Percentiles rank a stretch among this genome's conserved stretches.
Conservation (phyloP, 805 yeast genomes). For the Wickerhamomyces subpelliculosus region DNA sequence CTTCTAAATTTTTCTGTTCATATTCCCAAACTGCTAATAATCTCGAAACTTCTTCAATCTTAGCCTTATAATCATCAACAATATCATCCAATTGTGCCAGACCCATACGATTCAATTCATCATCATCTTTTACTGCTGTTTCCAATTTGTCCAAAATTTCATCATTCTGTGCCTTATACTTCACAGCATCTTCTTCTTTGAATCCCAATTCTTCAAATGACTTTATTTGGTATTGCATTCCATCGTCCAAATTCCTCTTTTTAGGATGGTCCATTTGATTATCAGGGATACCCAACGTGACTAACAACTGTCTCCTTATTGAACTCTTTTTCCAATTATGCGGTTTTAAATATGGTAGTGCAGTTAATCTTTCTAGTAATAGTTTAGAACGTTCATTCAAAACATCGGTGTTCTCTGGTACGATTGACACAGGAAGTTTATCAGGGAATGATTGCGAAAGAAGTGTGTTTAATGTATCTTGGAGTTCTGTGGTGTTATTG, state of each 20-base stretch:
- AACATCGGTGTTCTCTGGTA: constrained; percentile 9
- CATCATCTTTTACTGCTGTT: constrained; percentile 9
- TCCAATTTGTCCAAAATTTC: constrained; percentile 12
- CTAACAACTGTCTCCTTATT: constrained; percentile 54
- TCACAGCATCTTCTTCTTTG: constrained; percentile 23
- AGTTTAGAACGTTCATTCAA: constrained; percentile 29
- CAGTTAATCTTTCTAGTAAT: constrained; percentile 41
- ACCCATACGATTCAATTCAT: constrained; percentile 20
- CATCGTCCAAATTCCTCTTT: constrained; percentile 17
- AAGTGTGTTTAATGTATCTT: constrained; percentile 4
- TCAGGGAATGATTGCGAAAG: constrained; percentile 11
- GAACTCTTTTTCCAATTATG: constrained; percentile 66
- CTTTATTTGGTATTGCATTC: constrained; percentile 13
- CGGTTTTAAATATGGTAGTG: constrained; percentile 43
- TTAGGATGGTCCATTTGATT: constrained; percentile 47
- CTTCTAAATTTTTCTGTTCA: constrained; percentile 39
- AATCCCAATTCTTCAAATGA: constrained; percentile 26
- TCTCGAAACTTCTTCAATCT: constrained; percentile 30
- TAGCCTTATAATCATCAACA: constrained; percentile 24
- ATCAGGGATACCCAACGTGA: constrained; percentile 67
- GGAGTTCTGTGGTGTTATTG: no score
- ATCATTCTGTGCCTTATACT: constrained; percentile 19
- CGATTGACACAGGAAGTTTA: constrained; percentile 1
- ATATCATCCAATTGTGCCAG: constrained; percentile 31
- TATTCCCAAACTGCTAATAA: constrained; percentile 45